Evolutionary conservation across 2,329 filamentous ascomycete genomes (phyloP).

Genomic region (Colletotrichum abscissum): DNA sequence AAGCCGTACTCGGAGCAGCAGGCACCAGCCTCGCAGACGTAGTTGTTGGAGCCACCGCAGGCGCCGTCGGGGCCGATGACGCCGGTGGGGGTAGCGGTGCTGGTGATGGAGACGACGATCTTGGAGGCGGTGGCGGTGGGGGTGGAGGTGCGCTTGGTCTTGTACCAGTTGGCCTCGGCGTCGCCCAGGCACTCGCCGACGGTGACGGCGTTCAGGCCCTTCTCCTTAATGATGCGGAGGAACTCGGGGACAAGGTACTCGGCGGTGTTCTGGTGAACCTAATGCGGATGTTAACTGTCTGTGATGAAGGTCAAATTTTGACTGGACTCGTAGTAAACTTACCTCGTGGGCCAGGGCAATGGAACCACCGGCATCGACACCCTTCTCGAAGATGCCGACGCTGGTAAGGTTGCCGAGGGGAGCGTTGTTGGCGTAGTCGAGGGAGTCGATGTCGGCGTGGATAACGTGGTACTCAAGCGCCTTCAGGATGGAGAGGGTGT

Average conservation of each 20-base stretch:
- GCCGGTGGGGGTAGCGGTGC: constrained; percentile 36
- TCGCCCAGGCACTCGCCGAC: constrained; percentile 60
- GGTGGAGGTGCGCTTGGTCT: constrained; percentile 34
- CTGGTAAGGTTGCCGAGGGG: constrained; percentile 43
- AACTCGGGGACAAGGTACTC: constrained; percentile 36
- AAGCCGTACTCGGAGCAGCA: constrained; percentile 39
- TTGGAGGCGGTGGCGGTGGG: constrained; percentile 32
- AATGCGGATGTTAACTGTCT: constrained; percentile 35
- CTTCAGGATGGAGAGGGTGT: constrained; percentile 32
- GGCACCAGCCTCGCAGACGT: constrained; percentile 30
- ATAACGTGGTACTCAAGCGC: constrained; percentile 33
- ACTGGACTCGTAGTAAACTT: constrained; percentile 36
- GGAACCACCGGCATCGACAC: constrained; percentile 42
- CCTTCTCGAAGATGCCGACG: constrained; percentile 48
- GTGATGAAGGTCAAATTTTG: constrained; percentile 53
- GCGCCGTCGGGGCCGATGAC: constrained; percentile 29
- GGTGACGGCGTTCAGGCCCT: constrained; percentile 50
- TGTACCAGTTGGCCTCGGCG: constrained; percentile 58
- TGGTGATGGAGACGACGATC: constrained; percentile 32
- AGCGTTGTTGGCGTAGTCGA: constrained; percentile 40
- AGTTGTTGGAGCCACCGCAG: constrained; percentile 32
- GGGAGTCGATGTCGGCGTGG: constrained; percentile 42
- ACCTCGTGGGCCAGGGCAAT: constrained; percentile 58
- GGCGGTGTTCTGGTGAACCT: constrained; percentile 37
- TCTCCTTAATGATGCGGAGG: constrained; percentile 34